Evolutionary conservation across 441 rosid genomes (phyloP), one percentile per base, ranked within the genome.

Genomic region (Adansonia grandidieri): DNA sequence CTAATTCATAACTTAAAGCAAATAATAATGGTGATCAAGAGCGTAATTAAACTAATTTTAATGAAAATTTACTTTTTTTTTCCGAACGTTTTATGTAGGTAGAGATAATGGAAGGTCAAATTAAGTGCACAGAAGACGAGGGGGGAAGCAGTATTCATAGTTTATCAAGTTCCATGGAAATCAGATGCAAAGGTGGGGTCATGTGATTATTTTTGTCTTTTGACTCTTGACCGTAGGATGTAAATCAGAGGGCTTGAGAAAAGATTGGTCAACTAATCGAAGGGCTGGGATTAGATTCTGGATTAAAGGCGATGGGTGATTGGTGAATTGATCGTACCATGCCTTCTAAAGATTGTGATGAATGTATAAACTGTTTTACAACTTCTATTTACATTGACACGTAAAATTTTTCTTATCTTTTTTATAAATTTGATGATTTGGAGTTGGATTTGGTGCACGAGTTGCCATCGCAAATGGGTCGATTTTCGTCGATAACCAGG

Each of bases 151-250:
- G 22, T n/a, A 1, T 6, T 56, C 5, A 44, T 17, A 19, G 8
- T n/a, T 47, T 9, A 65, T 65, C 24, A 0, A 0, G 5, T 48
- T 42, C 14, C 58, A 40, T 22, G 54, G 58, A 22, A 67, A 44
- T 67, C 71, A 67, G 53, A 9, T 44, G 71, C 71, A 67, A 44
- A 44, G 8, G 71, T 67, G 53, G 53, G 53, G 53, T 51, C 53
- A 9, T 45, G 37, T 6, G 54, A 63, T 28, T 13, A 13, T 14
- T 0, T 63, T 28, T 32, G 67, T 32, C 44, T 28, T 28, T 13
- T 63, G 67, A 67, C 32, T 19, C 15, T 11, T 67, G 54, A 44
- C 72, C 37, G n/a, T 45, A 10, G 17, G 72, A 4, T 67, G 70
- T 14, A 28, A 1, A 61, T 61, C 42, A 0, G 14, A 24, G 22